Evolutionary conservation across 441 rosid species (phyloP), one percentile per base, ranked within the genome.

Genomic region (Gossypium laxum): DNA sequence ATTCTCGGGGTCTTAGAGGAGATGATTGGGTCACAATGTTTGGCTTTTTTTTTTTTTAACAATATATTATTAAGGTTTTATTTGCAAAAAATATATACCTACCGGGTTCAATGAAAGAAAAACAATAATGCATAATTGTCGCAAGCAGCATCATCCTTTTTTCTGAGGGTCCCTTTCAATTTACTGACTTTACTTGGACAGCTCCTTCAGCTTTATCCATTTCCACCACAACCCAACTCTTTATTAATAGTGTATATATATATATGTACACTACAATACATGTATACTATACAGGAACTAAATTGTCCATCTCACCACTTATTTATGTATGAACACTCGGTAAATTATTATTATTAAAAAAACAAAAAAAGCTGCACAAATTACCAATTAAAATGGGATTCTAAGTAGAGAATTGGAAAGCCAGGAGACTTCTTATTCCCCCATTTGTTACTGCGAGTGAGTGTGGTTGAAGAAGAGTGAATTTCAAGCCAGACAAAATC

Each of bases 181-280:
- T 57, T 72, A 73, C 48, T 74, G 75, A 74, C 82, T 75, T 77
- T 72, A 28, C 64, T 70, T 69, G 71, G 71, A 77, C 32, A 64
- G 18, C 65, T 72, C 74, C 64, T 21, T 59, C 5, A 26, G 22
- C 72, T 57, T 58, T 63, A 65, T 45, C 76, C 51, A 72, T 18
- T 47, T 71, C 63, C 26, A 30, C 7, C 34, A 5, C 34, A 0
- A 30, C 24, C 45, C 50, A n/a, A 24, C 18, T 12, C 28, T 4
- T 47, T 18, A 50, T 19, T 34, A 17, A 5, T 30, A 50, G 6
- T 24, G 4, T 52, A 15, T 17, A 2, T 52, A 15, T 17, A 2
- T 6, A 1, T 18, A 12, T 10, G 50, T 11, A 3, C 57, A 52
- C 17, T 6, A 6, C 56, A 15, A 5, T 6, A 30, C 38, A 30